Evolutionary conservation across 2,329 filamentous ascomycete genomes (phyloP), one percentile per base, ranked within the genome.

Genomic region (Cordyceps javanica): DNA sequence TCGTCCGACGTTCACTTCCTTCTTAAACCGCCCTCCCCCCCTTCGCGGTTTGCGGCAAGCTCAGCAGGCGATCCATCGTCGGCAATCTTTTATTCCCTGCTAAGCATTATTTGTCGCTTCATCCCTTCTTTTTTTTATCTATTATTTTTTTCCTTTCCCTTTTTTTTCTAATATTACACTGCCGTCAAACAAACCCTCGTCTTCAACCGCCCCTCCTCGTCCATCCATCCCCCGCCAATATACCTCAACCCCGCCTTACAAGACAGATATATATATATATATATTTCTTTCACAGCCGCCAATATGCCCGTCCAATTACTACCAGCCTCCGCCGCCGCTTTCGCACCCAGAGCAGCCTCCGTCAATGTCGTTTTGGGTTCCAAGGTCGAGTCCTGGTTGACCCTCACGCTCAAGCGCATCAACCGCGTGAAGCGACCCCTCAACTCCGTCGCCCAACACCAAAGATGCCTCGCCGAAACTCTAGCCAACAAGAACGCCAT

Each of bases 331-430:
- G 94, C 94, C 65, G 91, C 92, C 62, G 93, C 94, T 69, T 99
- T 97, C 79, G 93, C 93, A 67, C 93, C 93, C 66, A 85, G 94
- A 69, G 82, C 84, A 60, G 91, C 91, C 50, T 91, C 90, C 26
- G 93, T 96, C 73, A 97, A 95, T 72, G 90, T 99, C 65, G 94
- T 99, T 60, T 81, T 99, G 68, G 89, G 87, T 69, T 88, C 88
- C 71, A 96, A 94, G 78, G 86, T 95, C 68, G 92, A 97, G 77
- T 89, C 91, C 60, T 99, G 94, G 94, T 82, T 97, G 74, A 99
- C 94, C 36, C 90, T 92, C 70, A 96, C 92, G 11, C 81, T 99
- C 68, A 97, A 97, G 82, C 87, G 94, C 73, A 91, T 97, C 77
- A 97, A 96, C 81, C 85, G 89, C 65, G 86, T 97, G 68, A 99